Conservation (phyloP, 768 basidiomycete species). For the Serendipita sp. region DNA sequence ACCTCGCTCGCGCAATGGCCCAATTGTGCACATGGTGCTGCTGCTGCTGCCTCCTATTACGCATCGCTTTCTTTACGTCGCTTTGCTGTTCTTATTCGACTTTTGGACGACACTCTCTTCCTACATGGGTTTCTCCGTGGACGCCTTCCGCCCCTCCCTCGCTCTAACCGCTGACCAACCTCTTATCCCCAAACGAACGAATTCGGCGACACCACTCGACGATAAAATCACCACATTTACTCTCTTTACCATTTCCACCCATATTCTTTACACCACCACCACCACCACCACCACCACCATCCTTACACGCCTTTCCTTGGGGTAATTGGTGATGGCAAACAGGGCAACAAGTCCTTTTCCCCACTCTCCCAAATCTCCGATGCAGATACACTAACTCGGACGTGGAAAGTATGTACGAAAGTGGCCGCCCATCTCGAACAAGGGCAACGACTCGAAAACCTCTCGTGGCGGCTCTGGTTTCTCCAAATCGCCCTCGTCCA, state of each 20-base stretch:
- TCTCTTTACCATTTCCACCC: neutral
- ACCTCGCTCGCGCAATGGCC: neutral
- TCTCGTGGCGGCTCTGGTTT: conserved; percentile 87
- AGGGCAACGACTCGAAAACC: conserved; percentile 79
- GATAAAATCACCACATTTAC: neutral
- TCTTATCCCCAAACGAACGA: too few relatives aligned
- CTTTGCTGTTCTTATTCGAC: neutral
- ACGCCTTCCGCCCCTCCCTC: too few relatives aligned
- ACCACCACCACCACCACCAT: neutral
- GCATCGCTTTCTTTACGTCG: too few relatives aligned
- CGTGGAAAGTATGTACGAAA: conserved; percentile 89
- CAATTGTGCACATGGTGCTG: too few relatives aligned
- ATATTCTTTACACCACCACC: too few relatives aligned
- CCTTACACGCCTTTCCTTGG: neutral
- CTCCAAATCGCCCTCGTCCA: conserved; percentile 85
- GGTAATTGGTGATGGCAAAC: neutral
- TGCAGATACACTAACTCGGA: conserved; percentile 70
- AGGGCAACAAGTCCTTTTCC: conserved; percentile 91
- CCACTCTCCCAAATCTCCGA: conserved; percentile 81
- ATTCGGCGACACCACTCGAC: neutral
- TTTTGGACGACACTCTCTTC: neutral
- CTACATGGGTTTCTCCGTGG: neutral
- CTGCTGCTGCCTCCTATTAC: too few relatives aligned
- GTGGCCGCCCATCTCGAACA: conserved; percentile 83
- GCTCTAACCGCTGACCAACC: too few relatives aligned